Conservation (phyloP, 768 basidiomycete species). For the Dictyophora rubrovolvata region DNA sequence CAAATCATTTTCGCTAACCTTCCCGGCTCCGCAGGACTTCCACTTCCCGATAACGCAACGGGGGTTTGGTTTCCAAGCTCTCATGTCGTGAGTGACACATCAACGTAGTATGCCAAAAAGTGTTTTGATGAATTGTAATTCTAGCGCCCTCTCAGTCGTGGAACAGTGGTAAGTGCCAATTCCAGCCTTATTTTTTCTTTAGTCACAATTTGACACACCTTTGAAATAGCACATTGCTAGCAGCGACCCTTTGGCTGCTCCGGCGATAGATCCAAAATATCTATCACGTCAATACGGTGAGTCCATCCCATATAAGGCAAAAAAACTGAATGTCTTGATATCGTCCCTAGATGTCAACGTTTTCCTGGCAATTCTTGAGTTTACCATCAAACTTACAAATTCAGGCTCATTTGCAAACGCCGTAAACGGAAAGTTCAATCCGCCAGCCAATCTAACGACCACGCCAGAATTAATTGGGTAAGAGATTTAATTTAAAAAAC, state of each 20-base stretch:
- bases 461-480: not conserved
- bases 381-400: not conserved
- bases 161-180: not conserved
- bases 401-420: not conserved
- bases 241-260: constrained; percentile 21
- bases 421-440: not conserved
- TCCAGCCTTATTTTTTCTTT: not conserved
- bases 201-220: not conserved
- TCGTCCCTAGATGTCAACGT: not conserved
- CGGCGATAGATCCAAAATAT: constrained; percentile 33
- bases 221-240: constrained; percentile 18
- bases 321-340: not conserved
- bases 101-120: not conserved
- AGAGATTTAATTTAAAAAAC: not conserved
- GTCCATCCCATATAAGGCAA: not conserved
- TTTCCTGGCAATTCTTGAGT: not conserved
- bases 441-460: not conserved
- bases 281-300: not conserved
- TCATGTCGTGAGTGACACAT: not conserved
- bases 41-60: not conserved
- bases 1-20: not conserved
- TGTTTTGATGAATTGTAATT: not conserved
- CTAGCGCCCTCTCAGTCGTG: not conserved
- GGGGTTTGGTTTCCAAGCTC: not conserved
- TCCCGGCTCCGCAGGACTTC: not conserved